phyloP scores from a whole-genome alignment of 139 green algal genomes.

The Asterochloris sp. region DNA sequence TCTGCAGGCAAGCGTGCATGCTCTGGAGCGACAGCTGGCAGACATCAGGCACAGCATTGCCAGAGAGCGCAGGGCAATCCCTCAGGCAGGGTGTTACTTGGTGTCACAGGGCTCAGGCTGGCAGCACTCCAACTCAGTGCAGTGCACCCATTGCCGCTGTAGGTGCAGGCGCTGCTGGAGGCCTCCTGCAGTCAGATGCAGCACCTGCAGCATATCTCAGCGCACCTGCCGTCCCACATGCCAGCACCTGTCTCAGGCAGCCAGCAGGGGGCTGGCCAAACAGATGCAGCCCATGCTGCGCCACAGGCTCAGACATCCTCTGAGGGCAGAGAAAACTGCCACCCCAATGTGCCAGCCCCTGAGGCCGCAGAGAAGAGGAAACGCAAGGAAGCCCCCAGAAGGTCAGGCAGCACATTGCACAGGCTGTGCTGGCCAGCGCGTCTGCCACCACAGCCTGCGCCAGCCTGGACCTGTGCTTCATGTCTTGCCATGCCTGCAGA shows the following conservation, averaged over 20 bases:
- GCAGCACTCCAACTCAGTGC: too few species aligned
- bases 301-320: neutral
- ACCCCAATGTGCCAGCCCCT: neutral
- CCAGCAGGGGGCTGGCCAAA: neutral
- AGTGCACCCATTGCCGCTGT: neutral
- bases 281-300: neutral
- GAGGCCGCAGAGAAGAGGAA: conserved; percentile 15
- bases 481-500: too few species aligned
- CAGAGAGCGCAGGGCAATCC: conserved; percentile 6
- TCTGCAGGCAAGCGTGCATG: conserved; percentile 7
- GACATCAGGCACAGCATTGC: conserved; percentile 8
- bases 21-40: conserved; percentile 15
- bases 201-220: conserved; percentile 43
- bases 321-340: neutral
- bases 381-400: conserved; percentile 3
- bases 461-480: too few species aligned
- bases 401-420: conserved; percentile 5
- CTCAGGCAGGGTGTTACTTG: conserved; percentile 1
- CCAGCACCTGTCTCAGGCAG: conserved; percentile 14
- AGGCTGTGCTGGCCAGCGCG: neutral
- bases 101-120: too few species aligned
- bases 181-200: conserved; percentile 37
- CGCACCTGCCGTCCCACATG: conserved; percentile 48
- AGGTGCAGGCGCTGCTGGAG: conserved; percentile 45
- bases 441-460: too few species aligned